A percentile compares a stretch with the other conserved stretches of the same genome.
Evolutionary conservation across 148 eudicot species (phyloP).

Genomic region (Vaccinium macrocarpon): DNA sequence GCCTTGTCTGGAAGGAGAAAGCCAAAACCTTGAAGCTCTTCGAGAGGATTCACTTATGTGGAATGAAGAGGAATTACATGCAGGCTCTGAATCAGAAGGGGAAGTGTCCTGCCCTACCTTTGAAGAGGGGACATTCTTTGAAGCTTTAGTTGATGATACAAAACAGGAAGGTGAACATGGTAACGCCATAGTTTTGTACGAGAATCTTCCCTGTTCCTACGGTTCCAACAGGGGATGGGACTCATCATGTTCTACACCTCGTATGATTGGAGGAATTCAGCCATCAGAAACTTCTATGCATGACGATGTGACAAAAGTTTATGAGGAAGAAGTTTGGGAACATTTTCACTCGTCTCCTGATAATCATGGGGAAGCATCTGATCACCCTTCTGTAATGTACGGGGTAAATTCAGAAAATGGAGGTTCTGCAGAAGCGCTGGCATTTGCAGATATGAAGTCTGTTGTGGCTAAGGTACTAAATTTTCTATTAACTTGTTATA

Average conservation of each 20-base stretch:
- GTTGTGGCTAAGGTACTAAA: conserved; percentile 37
- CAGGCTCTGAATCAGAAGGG: conserved; percentile 10
- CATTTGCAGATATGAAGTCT: conserved; percentile 19
- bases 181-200: conserved; percentile 3
- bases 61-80: conserved; percentile 10
- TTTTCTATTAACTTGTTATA: neutral
- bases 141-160: conserved; percentile 13
- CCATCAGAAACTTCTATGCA: neutral
- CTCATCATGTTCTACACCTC: conserved; percentile 8
- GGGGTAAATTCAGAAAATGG: conserved; percentile 11
- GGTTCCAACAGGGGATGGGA: conserved; percentile 26
- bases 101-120: neutral
- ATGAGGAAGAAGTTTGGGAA: neutral
- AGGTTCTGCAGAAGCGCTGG: conserved; percentile 15
- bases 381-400: neutral
- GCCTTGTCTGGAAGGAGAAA: conserved; percentile 13
- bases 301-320: neutral
- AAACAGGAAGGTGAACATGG: conserved; percentile 10
- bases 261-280: neutral
- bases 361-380: neutral
- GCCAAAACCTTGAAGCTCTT: conserved; percentile 5
- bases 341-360: conserved; percentile 29
- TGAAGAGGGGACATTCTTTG: neutral
- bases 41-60: neutral
- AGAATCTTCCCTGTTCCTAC: conserved; percentile 15